Evolutionary conservation across 2,329 filamentous ascomycete genomes (phyloP).

Genomic region (Pseudovirgaria hyperparasitica): DNA sequence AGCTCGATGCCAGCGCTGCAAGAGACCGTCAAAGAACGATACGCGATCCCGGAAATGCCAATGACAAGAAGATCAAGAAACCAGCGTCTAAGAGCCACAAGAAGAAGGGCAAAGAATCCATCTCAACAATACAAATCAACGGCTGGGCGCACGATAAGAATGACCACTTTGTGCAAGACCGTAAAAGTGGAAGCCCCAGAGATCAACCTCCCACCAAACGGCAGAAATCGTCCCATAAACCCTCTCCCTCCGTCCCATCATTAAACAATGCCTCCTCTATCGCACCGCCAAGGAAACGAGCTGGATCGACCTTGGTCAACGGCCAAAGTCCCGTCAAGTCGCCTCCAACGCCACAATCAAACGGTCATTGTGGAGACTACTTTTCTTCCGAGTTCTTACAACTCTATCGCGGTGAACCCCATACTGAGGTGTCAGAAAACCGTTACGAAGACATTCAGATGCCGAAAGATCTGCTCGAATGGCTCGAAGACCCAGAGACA

Average conservation of each 20-base stretch:
- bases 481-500: conserved; percentile 63
- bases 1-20: conserved; percentile 61
- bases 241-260: conserved; percentile 65
- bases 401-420: conserved; percentile 52
- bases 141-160: conserved; percentile 47
- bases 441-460: conserved; percentile 65
- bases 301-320: conserved; percentile 43
- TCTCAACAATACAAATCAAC: conserved; percentile 49
- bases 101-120: conserved; percentile 66
- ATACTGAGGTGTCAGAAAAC: conserved; percentile 52
- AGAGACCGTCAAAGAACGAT: conserved; percentile 56
- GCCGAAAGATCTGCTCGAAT: conserved; percentile 60
- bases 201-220: conserved; percentile 58
- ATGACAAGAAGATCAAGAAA: conserved; percentile 56
- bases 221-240: conserved; percentile 66
- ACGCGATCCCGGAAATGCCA: conserved; percentile 44
- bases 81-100: conserved; percentile 70
- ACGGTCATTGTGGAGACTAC: conserved; percentile 51
- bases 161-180: conserved; percentile 36
- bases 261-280: conserved; percentile 52
- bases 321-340: conserved; percentile 67
- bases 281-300: conserved; percentile 50
- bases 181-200: conserved; percentile 36
- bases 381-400: conserved; percentile 67
- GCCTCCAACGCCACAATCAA: conserved; percentile 46